These are phyloP conservation scores for Botryotinia narcissicola DNA, from an alignment of 2,329 filamentous ascomycete species.

Conservation along the genomic window DNA sequence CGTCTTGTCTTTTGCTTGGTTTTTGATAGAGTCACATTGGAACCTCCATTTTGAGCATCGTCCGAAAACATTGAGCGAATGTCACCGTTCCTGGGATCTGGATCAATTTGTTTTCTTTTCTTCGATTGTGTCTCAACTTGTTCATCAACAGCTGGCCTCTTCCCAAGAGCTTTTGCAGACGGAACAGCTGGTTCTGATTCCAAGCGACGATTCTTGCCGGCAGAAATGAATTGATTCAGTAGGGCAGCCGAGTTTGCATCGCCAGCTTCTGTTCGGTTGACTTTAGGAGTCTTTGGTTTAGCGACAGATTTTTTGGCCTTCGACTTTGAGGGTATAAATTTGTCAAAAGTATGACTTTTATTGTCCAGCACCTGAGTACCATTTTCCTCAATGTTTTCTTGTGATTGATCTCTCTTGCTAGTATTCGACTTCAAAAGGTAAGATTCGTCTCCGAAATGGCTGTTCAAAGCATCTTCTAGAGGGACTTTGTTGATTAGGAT, in stretches of 20 bases:
- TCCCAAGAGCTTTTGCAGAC: conserved; percentile 32
- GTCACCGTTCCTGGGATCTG: conserved; percentile 18
- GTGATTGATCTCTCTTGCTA: neutral
- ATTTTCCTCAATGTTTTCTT: neutral
- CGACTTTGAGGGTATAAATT: neutral
- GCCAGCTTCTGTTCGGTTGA: neutral
- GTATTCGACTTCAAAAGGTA: neutral
- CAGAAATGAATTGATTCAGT: conserved; percentile 9
- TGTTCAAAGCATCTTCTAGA: neutral
- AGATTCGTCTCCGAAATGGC: neutral
- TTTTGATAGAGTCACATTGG: neutral
- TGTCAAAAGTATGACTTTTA: neutral
- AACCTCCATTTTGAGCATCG: neutral
- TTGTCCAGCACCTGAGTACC: neutral
- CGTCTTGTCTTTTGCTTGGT: neutral
- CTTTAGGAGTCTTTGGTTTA: conserved; percentile 2
- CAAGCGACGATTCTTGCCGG: neutral
- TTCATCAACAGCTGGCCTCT: conserved; percentile 28
- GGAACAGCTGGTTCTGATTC: conserved; percentile 5
- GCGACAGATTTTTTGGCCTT: neutral
- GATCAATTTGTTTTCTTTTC: conserved; percentile 25
- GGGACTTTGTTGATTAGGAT: neutral
- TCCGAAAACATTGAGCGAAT: conserved; percentile 3
- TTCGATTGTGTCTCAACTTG: conserved; percentile 17
- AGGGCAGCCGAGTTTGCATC: conserved; percentile 15